These are phyloP conservation scores for Graphiopsis chlorocephala DNA, from an alignment of 2,329 filamentous ascomycete species.

Conservation along the genomic window DNA sequence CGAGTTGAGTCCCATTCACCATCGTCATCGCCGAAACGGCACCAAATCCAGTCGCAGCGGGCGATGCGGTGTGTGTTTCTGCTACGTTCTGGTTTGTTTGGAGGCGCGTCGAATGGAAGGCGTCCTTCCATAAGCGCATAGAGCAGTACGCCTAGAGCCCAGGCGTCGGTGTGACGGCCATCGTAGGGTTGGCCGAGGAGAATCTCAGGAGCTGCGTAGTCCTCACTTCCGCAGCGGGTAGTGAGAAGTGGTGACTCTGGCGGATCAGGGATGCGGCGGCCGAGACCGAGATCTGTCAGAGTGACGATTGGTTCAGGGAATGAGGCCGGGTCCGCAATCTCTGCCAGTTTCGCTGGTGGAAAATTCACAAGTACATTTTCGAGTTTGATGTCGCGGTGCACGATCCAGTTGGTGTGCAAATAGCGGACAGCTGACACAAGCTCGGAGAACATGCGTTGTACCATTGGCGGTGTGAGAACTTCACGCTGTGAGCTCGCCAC, in stretches of 20 bases:
- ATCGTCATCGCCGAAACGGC: constrained; percentile 76
- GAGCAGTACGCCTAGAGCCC: constrained; percentile 89
- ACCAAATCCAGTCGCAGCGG: constrained; percentile 92
- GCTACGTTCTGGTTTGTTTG: constrained; percentile 70
- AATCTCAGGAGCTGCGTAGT: constrained; percentile 95
- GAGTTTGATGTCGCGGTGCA: constrained; percentile 96
- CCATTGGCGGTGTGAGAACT: constrained; percentile 64
- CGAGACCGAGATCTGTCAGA: constrained; percentile 87
- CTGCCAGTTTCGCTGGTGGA: constrained; percentile 61
- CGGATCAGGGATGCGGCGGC: constrained; percentile 70
- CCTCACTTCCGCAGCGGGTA: constrained; percentile 91
- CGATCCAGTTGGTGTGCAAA: constrained; percentile 79
- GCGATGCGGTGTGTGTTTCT: constrained; percentile 88
- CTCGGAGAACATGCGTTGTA: constrained; percentile 86
- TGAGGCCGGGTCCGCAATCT: constrained; percentile 62
- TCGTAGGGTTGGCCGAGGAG: constrained; percentile 95
- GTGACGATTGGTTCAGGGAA: constrained; percentile 84
- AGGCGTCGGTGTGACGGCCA: constrained; percentile 85
- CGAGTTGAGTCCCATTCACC: constrained; percentile 78
- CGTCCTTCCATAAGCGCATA: constrained; percentile 93
- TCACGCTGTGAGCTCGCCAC: constrained; percentile 72
- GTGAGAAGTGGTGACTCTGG: constrained; percentile 82
- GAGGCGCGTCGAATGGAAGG: constrained; percentile 86
- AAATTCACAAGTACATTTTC: constrained; percentile 96
- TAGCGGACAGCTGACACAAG: constrained; percentile 82